phyloP scores from a whole-genome alignment of 1,139 yeast genomes.

The Debaryomyces singareniensis region DNA sequence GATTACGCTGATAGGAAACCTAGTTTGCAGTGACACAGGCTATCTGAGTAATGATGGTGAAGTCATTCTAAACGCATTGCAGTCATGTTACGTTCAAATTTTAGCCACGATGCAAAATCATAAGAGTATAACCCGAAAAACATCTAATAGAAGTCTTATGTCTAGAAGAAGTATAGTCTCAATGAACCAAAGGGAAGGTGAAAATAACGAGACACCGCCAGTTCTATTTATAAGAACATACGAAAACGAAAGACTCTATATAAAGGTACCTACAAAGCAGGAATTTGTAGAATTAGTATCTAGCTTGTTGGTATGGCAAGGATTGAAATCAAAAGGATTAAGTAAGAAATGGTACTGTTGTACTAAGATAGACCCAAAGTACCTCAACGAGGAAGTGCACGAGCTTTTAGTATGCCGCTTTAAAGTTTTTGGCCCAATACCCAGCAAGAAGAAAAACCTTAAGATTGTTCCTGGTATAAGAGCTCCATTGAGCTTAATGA shows the following conservation, averaged over 20 bases:
- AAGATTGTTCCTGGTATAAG: slow-evolving; percentile 37
- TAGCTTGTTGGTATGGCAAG: slow-evolving; percentile 58
- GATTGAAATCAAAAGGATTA: slow-evolving; percentile 50
- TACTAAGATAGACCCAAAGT: slow-evolving; percentile 26
- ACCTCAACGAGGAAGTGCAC: slow-evolving; percentile 23
- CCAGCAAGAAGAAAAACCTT: slow-evolving; percentile 35
- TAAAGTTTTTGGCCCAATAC: slow-evolving; percentile 58
- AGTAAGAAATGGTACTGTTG: slow-evolving; percentile 51
- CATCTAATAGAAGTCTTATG: not conserved
- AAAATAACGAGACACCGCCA: slow-evolving; percentile 27
- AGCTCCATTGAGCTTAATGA: slow-evolving; percentile 33
- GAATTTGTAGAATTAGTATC: slow-evolving; percentile 46
- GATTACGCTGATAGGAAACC: slow-evolving; percentile 32
- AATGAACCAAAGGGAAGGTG: slow-evolving; percentile 1
- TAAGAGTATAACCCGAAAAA: not conserved
- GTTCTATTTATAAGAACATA: slow-evolving; percentile 41
- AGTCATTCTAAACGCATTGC: slow-evolving; percentile 30
- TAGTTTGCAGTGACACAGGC: slow-evolving; percentile 28
- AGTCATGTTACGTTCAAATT: slow-evolving; percentile 37
- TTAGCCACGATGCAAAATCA: slow-evolving; percentile 6
- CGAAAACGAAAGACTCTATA: slow-evolving; percentile 41
- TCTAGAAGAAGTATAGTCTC: not conserved
- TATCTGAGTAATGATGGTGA: slow-evolving; percentile 14
- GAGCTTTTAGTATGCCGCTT: slow-evolving; percentile 58
- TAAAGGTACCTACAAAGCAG: slow-evolving; percentile 37